A percentile compares a stretch with the other conserved stretches of the same genome.
Evolutionary conservation across 192 early-diverging fungal species (phyloP).

Genomic region (Funneliformis mosseae): DNA sequence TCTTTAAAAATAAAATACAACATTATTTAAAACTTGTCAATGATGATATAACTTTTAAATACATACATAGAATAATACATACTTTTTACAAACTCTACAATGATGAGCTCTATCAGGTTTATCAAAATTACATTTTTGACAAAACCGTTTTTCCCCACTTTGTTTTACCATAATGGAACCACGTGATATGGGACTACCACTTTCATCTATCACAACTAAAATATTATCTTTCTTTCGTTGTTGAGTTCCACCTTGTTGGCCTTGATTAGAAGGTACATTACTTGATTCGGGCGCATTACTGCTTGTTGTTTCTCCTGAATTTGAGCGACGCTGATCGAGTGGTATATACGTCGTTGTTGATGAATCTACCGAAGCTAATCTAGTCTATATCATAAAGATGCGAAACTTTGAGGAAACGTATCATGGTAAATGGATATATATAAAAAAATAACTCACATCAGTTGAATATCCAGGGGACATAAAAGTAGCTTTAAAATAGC

Average conservation of each 20-base stretch:
- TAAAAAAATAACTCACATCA: constrained; percentile 26
- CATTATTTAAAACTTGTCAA: background rate
- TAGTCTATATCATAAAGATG: background rate
- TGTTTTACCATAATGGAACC: constrained; percentile 41
- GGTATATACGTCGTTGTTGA: background rate
- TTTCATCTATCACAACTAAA: constrained; percentile 1
- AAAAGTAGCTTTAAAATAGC: constrained; percentile 41
- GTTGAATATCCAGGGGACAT: constrained; percentile 40
- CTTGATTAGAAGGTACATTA: background rate
- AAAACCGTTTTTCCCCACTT: constrained; percentile 47
- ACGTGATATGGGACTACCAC: background rate
- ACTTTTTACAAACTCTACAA: constrained; percentile 31
- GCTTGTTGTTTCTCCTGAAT: background rate
- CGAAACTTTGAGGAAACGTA: background rate
- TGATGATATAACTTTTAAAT: background rate
- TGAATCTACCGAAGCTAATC: background rate
- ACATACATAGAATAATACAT: background rate
- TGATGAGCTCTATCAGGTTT: constrained; percentile 52
- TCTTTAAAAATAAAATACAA: constrained; percentile 13
- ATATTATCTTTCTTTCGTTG: too few relatives aligned
- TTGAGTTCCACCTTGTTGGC: background rate
- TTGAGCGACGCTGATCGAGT: background rate
- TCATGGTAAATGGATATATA: background rate
- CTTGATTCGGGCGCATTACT: background rate
- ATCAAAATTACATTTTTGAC: constrained; percentile 48